These are phyloP conservation scores for Ajuga reptans DNA, from an alignment of 305 asterid genomes.

Conservation along the genomic window DNA sequence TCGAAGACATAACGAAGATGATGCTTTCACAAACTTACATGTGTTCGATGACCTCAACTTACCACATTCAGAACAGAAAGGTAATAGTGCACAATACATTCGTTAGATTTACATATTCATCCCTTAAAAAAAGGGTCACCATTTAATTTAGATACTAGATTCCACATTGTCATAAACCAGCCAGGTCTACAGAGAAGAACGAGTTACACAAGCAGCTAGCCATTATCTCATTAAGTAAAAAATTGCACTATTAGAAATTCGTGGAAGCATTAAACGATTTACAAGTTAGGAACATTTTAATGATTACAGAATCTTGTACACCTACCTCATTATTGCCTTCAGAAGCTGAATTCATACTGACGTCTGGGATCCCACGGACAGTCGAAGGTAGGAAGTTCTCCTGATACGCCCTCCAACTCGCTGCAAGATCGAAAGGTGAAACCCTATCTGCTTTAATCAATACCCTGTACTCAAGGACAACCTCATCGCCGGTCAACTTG, in stretches of 20 bases:
- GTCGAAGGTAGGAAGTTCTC: constrained; percentile 85
- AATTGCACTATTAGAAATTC: not conserved
- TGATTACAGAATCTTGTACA: not conserved
- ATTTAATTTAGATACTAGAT: not conserved
- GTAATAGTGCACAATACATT: not conserved
- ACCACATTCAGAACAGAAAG: not conserved
- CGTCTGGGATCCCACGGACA: constrained; percentile 93
- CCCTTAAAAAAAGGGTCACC: not conserved
- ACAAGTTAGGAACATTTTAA: not conserved
- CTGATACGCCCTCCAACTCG: constrained; percentile 95
- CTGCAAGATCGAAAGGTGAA: constrained; percentile 95
- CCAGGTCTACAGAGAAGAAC: constrained; percentile 1
- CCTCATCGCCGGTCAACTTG: constrained; percentile 49
- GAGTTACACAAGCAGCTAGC: not conserved
- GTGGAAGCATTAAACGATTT: not conserved
- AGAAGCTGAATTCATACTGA: constrained; percentile 59
- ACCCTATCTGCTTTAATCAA: constrained; percentile 71
- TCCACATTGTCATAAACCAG: not conserved
- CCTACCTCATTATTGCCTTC: constrained; percentile 50
- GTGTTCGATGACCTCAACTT: not conserved
- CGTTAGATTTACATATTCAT: not conserved
- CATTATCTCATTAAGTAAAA: not conserved
- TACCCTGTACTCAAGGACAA: constrained; percentile 65
- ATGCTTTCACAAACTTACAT: constrained; percentile 12
- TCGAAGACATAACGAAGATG: not conserved